Conservation (phyloP, 2,329 filamentous ascomycete genomes). For the Piedraia hortae region DNA sequence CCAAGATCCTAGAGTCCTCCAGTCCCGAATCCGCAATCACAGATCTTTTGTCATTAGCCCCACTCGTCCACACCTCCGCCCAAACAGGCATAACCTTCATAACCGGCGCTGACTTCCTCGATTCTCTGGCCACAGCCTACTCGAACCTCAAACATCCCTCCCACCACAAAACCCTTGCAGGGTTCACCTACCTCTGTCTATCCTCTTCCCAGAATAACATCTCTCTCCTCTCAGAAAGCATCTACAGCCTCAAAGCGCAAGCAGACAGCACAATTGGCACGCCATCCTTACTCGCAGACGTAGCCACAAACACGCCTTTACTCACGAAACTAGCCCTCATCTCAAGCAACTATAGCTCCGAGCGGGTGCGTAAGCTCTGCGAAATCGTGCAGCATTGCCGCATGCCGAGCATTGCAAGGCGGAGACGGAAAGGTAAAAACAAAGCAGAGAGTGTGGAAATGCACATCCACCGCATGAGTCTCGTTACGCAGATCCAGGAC, state of each 20-base stretch:
- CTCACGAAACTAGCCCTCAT: slow-evolving; percentile 32
- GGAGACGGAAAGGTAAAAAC: slow-evolving; percentile 40
- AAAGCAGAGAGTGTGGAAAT: slow-evolving; percentile 20
- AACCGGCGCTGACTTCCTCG: slow-evolving; percentile 66
- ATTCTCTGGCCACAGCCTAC: slow-evolving; percentile 42
- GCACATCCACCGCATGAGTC: slow-evolving; percentile 57
- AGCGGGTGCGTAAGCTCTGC: slow-evolving; percentile 32
- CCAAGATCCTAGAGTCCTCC: slow-evolving; percentile 33
- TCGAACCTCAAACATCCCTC: slow-evolving; percentile 29
- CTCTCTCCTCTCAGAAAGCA: slow-evolving; percentile 51
- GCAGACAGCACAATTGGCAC: slow-evolving; percentile 31
- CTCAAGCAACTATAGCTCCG: slow-evolving; percentile 23
- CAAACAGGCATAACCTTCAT: slow-evolving; percentile 35
- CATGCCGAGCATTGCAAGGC: slow-evolving; percentile 24
- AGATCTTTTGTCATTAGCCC: slow-evolving; percentile 24
- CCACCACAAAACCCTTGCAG: slow-evolving; percentile 39
- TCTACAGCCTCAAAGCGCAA: slow-evolving; percentile 51
- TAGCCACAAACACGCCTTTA: slow-evolving; percentile 57
- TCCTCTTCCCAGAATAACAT: slow-evolving; percentile 39
- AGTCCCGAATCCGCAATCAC: slow-evolving; percentile 28
- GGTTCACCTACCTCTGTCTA: slow-evolving; percentile 49
- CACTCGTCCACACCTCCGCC: slow-evolving; percentile 33
- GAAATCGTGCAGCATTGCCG: slow-evolving; percentile 31
- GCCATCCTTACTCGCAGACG: slow-evolving; percentile 45
- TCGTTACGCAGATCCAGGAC: slow-evolving; percentile 77